Conservation (phyloP, 768 basidiomycete genomes). For the Pulveroboletus sp. region DNA sequence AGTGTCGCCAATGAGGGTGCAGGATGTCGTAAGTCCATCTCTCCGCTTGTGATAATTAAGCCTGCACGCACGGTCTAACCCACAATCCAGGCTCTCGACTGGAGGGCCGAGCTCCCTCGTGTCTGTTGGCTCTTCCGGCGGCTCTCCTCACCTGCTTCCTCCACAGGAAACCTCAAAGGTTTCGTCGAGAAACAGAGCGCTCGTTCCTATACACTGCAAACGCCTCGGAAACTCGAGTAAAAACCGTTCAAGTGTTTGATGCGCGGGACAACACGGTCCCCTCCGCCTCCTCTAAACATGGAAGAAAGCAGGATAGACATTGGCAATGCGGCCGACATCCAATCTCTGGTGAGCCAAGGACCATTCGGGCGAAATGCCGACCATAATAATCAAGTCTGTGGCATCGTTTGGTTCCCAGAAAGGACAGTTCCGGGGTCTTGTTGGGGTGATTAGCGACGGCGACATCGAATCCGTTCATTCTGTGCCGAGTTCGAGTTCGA, state of each 20-base stretch:
- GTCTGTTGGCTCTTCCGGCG: conserved; percentile 8
- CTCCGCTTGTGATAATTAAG: too few relatives aligned
- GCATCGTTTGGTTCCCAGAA: conserved; percentile 8
- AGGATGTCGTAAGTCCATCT: too few relatives aligned
- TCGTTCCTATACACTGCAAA: not conserved
- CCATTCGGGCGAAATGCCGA: not conserved
- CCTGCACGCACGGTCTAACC: too few relatives aligned
- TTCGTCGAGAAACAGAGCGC: conserved; percentile 21
- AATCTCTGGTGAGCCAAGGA: conserved; percentile 20
- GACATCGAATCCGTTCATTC: conserved; percentile 28
- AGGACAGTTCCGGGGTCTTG: conserved; percentile 18
- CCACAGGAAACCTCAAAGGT: conserved; percentile 29
- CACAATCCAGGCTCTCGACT: too few relatives aligned
- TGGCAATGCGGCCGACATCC: conserved; percentile 10
- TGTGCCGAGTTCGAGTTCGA: conserved; percentile 25
- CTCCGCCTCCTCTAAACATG: conserved; percentile 25
- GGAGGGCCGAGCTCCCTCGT: too few relatives aligned
- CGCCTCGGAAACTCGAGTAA: conserved; percentile 1
- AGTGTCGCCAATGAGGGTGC: too few relatives aligned
- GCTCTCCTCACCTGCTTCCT: conserved; percentile 29
- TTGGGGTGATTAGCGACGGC: conserved; percentile 14
- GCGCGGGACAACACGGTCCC: conserved; percentile 28
- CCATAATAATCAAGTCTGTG: conserved; percentile 22
- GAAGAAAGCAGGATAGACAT: conserved; percentile 13
- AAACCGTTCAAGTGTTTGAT: conserved; percentile 26